phyloP scores from a whole-genome alignment of 2,329 filamentous ascomycete genomes.

The Trichophyton rubrum region DNA sequence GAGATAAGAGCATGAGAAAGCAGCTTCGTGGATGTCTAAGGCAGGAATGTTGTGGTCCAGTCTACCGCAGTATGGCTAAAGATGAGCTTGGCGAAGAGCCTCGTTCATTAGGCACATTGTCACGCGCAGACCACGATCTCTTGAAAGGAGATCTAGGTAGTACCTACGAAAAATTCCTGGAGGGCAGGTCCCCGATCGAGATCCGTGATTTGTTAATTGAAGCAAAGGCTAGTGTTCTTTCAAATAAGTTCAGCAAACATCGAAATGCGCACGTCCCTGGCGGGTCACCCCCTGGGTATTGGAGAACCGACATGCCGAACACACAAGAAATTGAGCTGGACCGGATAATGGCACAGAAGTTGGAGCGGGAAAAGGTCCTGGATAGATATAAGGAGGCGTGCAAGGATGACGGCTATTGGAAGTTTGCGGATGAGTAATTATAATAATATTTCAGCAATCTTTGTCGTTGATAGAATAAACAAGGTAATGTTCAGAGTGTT shows the following conservation, averaged over 20 bases:
- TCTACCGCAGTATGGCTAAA: slow-evolving; percentile 54
- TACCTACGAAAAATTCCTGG: slow-evolving; percentile 9
- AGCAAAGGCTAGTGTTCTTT: slow-evolving; percentile 59
- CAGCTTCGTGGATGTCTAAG: slow-evolving; percentile 63
- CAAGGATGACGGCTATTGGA: slow-evolving; percentile 60
- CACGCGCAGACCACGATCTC: slow-evolving; percentile 19
- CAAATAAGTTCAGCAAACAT: slow-evolving; percentile 66
- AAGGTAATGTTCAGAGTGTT: no score
- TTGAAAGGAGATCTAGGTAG: slow-evolving; percentile 44
- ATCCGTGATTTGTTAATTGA: slow-evolving; percentile 53
- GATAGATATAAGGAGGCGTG: slow-evolving; percentile 72
- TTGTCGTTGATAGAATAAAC: no score
- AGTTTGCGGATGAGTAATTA: slow-evolving; percentile 63
- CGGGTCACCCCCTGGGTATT: slow-evolving; percentile 72
- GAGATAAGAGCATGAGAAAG: slow-evolving; percentile 55
- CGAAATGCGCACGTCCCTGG: slow-evolving; percentile 59
- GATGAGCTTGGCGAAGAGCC: slow-evolving; percentile 19
- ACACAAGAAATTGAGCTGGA: slow-evolving; percentile 68
- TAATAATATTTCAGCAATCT: no score
- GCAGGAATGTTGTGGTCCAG: slow-evolving; percentile 61
- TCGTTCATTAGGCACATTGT: slow-evolving; percentile 21
- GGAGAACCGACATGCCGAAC: slow-evolving; percentile 76
- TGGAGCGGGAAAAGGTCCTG: slow-evolving; percentile 53
- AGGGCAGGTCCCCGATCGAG: slow-evolving; percentile 17
- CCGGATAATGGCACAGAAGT: slow-evolving; percentile 49